Evolutionary conservation across 2,329 filamentous ascomycete species (phyloP), one percentile per base, ranked within the genome.

Genomic region (Trichoderma harzianum): DNA sequence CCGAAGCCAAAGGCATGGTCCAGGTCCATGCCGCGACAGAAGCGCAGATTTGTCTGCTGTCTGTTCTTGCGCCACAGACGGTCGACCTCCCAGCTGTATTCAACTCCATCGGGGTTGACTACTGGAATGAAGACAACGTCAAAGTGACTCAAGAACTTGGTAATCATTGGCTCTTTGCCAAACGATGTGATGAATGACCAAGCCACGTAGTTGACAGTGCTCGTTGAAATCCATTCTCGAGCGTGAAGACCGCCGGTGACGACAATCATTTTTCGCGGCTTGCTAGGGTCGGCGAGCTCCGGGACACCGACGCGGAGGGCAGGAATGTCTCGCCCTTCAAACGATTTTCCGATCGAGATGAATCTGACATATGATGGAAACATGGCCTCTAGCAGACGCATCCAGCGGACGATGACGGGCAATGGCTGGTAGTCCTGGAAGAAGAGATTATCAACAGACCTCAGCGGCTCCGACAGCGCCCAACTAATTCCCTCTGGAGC

Each of bases 51-150:
- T 0, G 95, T 98, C 65, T 90, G 87, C 79, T 98, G 95, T 63
- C 94, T 87, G 72, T 96, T 97, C 83, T 98, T 99, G 78, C 95
- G 92, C 95, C 95, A 99, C 0, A 99, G 85, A 8, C 96, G 91
- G 80, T 99, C 95, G 1, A 89, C 89, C 72, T 95, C 90, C 95
- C 95, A 98, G 0, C 93, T 94, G 81, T 97, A 98, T 74, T 94
- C 91, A 78, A 98, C 97, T 34, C 96, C 96, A 80, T 99, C 96
- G 0, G 95, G 94, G 79, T 99, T 99, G 72, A 96, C 82, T 0
- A 93, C 93, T 0, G 96, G 96, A 28, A 98, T 87, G 76, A 98
- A 92, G 58, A 98, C 86, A 76, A 97, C 90, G 80, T 98, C 95
- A 78, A 95, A 97, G 69, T 92, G 86, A 74, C 96, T 87, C 5